Evolutionary conservation across 2,329 filamentous ascomycete genomes (phyloP).

Genomic region (Knoxdaviesia capensis): DNA sequence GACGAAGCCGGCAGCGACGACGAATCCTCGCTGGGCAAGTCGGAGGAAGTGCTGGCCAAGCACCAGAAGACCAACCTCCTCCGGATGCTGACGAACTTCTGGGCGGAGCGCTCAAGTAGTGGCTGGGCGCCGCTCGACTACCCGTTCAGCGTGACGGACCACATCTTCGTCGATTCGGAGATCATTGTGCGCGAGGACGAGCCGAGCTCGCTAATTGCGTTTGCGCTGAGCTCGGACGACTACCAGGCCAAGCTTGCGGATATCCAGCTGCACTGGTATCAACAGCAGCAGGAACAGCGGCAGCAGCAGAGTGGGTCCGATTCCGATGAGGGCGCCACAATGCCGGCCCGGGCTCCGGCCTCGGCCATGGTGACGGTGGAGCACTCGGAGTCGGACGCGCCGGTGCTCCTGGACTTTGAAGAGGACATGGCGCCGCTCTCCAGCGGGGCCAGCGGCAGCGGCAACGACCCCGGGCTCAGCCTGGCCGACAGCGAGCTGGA

Average conservation of each 20-base stretch:
- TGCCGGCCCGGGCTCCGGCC: not conserved
- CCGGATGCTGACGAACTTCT: conserved; percentile 93
- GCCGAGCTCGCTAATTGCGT: conserved; percentile 85
- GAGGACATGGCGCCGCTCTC: not conserved
- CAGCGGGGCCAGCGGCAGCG: too few relatives aligned
- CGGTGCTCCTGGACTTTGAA: conserved; percentile 1
- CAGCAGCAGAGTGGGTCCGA: not conserved
- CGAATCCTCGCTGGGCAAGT: conserved; percentile 35
- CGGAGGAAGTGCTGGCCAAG: conserved; percentile 41
- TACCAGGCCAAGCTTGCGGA: conserved; percentile 62
- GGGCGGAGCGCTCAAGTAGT: conserved; percentile 91
- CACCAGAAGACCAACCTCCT: conserved; percentile 86
- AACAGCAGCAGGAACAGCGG: not conserved
- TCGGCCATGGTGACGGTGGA: not conserved
- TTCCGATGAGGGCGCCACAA: not conserved
- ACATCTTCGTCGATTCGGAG: conserved; percentile 92
- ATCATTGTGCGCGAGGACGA: conserved; percentile 96
- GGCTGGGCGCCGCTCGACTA: conserved; percentile 89
- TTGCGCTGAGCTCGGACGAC: conserved; percentile 73
- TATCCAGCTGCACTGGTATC: conserved; percentile 3
- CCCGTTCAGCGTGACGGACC: conserved; percentile 68
- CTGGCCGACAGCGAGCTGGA: conserved; percentile 36
- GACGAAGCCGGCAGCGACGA: conserved; percentile 54
- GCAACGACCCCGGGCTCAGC: conserved; percentile 2
- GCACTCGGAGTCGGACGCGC: not conserved